Conservation (phyloP, 78 protist genomes). For the slime mould (Dictyostelium discoideum) region DNA sequence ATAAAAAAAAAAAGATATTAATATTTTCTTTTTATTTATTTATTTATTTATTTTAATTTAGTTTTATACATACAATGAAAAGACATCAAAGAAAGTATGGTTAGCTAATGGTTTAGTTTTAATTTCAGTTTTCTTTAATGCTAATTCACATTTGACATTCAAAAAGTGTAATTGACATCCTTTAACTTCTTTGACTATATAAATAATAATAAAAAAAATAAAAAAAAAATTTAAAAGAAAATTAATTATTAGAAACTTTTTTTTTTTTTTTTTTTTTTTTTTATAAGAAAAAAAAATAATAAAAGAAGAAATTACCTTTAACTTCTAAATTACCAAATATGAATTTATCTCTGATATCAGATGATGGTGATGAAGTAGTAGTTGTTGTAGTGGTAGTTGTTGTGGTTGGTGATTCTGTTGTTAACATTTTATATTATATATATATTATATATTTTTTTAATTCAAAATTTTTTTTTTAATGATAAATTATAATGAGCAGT, state of each 20-base stretch:
- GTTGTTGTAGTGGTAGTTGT: constrained; percentile 24
- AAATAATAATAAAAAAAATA: neutral
- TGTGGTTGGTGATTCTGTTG: neutral
- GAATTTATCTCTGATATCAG: constrained; percentile 62
- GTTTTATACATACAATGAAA: constrained; percentile 37
- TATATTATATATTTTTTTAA: too few relatives aligned
- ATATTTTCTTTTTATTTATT: neutral
- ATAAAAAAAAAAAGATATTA: neutral
- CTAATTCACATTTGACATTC: constrained; percentile 65
- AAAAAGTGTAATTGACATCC: constrained; percentile 74
- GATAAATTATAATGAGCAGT: too few relatives aligned
- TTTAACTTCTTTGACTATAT: constrained; percentile 58
- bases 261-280: neutral
- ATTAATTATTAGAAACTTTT: neutral
- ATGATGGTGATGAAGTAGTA: neutral
- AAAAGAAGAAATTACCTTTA: constrained; percentile 15
- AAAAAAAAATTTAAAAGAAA: neutral
- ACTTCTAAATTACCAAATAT: constrained; percentile 62
- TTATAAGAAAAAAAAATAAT: neutral
- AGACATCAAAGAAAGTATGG: constrained; percentile 71
- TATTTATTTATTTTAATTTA: neutral
- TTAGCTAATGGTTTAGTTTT: constrained; percentile 53
- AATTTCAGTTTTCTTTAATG: constrained; percentile 41
- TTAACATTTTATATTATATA: constrained; percentile 11
- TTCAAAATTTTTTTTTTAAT: too few relatives aligned